Conservation (phyloP, 1,139 yeast species). For the Sugiyamaella neomexicana region DNA sequence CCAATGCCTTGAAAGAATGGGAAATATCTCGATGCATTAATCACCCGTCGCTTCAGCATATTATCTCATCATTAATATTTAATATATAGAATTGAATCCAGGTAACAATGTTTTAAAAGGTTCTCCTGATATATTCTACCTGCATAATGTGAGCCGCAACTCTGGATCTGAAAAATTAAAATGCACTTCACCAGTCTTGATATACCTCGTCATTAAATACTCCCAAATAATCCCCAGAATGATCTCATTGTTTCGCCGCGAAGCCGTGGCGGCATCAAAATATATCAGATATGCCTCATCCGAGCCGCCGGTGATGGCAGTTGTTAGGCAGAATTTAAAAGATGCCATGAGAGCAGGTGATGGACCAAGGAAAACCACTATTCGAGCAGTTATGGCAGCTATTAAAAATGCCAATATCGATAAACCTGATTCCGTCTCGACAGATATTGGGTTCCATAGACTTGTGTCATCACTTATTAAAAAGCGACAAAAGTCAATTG, state of each 20-base stretch:
- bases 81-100: too few relatives aligned
- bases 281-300: slow-evolving; percentile 19
- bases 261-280: not conserved
- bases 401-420: slow-evolving; percentile 64
- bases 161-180: not conserved
- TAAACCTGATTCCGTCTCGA: slow-evolving; percentile 46
- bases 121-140: not conserved
- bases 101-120: too few relatives aligned
- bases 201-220: too few relatives aligned
- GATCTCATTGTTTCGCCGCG: slow-evolving; percentile 10
- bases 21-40: not conserved
- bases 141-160: not conserved
- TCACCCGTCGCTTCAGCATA: not conserved
- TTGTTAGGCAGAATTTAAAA: slow-evolving; percentile 38
- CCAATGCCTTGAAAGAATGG: not conserved
- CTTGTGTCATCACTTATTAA: slow-evolving; percentile 51
- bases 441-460: slow-evolving; percentile 53
- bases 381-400: slow-evolving; percentile 55
- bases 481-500: slow-evolving; percentile 56
- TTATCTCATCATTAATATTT: not conserved
- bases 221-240: not conserved
- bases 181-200: not conserved
- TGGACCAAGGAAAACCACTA: slow-evolving; percentile 49
- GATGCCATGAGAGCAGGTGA: slow-evolving; percentile 39
- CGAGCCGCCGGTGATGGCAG: slow-evolving; percentile 41